A percentile compares a stretch with the other conserved stretches of the same genome.
phyloP scores from a whole-genome alignment of 225 moss, liverwort and hornwort species.

The Polytrichum formosum region DNA sequence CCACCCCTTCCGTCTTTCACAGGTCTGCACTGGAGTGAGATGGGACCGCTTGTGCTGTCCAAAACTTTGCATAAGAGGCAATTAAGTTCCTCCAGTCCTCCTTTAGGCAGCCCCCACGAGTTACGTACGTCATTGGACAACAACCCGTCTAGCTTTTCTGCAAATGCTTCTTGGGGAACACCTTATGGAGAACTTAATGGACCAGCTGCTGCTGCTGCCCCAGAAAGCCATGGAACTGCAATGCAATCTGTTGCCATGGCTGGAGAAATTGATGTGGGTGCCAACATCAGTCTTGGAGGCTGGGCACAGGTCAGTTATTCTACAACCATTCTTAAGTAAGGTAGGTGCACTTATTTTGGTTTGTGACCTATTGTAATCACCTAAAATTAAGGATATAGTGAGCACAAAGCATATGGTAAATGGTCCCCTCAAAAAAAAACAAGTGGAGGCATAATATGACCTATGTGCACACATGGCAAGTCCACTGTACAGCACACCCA shows the following conservation, averaged over 20 bases:
- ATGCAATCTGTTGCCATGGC: conserved; percentile 82
- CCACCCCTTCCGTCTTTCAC: conserved; percentile 63
- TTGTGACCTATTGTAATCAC: too few species aligned
- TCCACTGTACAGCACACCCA: too few species aligned
- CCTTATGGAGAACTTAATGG: conserved; percentile 49
- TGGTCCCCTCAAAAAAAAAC: too few species aligned
- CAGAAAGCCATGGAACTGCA: conserved; percentile 57
- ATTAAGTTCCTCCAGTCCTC: conserved; percentile 35
- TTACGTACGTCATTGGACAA: conserved; percentile 39
- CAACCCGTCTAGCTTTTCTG: conserved; percentile 45
- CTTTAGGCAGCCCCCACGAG: conserved; percentile 25
- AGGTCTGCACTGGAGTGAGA: conserved; percentile 84
- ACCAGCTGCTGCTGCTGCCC: conserved; percentile 25
- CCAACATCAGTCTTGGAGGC: conserved; percentile 69
- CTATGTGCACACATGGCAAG: too few species aligned
- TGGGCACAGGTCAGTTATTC: conserved; percentile 67
- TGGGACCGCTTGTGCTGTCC: conserved; percentile 85
- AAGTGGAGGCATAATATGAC: too few species aligned
- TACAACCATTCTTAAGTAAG: too few species aligned
- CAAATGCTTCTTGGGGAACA: conserved; percentile 42
- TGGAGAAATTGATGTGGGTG: conserved; percentile 80
- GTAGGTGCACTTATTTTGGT: too few species aligned
- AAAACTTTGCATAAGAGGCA: conserved; percentile 50
- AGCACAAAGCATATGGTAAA: too few species aligned
- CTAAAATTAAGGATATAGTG: too few species aligned